These are phyloP conservation scores for Spathaspora sp. DNA, from an alignment of 805 yeast genomes.

Conservation along the genomic window DNA sequence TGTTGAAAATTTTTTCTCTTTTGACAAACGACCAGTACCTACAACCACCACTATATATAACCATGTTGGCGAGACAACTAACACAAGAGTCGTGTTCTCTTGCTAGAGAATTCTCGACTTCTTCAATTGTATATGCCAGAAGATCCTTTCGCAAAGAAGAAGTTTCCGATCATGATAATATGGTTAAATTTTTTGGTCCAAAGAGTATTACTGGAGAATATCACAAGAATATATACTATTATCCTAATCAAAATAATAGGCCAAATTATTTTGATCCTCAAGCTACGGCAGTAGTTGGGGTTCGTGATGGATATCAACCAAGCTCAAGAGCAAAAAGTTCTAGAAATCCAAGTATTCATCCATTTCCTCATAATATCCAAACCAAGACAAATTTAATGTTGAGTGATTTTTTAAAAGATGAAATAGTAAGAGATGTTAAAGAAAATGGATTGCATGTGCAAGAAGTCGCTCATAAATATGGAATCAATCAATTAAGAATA, in stretches of 20 bases:
- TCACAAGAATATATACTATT: conserved; percentile 67
- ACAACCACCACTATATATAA: background rate
- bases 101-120: background rate
- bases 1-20: background rate
- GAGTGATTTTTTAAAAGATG: conserved; percentile 53
- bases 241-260: conserved; percentile 60
- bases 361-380: conserved; percentile 75
- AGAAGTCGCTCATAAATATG: conserved; percentile 72
- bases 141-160: background rate
- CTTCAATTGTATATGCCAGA: background rate
- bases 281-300: conserved; percentile 29
- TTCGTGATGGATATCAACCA: background rate
- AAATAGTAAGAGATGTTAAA: conserved; percentile 55
- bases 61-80: background rate
- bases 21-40: background rate
- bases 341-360: conserved; percentile 48
- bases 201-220: conserved; percentile 81
- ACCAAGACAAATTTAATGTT: conserved; percentile 66
- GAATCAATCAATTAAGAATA: conserved; percentile 78
- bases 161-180: background rate
- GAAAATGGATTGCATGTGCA: conserved; percentile 57
- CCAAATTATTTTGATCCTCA: conserved; percentile 72
- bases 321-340: conserved; percentile 4
- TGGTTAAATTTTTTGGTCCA: conserved; percentile 51
- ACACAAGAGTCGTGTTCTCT: background rate